phyloP scores from a whole-genome alignment of 306 rosid species.

The Luffa acutangula region DNA sequence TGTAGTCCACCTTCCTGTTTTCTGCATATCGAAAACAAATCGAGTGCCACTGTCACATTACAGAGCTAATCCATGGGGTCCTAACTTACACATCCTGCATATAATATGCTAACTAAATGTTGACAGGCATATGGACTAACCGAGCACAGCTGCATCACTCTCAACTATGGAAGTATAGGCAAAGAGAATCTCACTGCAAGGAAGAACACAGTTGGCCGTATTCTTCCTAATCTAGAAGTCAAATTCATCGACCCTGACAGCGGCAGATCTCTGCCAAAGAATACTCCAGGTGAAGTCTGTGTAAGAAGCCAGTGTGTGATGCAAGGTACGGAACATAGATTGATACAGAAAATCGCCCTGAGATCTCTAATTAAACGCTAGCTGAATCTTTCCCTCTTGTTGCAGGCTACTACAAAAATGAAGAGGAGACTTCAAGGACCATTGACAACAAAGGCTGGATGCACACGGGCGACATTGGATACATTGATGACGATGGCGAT shows the following conservation, averaged over 20 bases:
- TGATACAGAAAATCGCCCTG: not conserved
- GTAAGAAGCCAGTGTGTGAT: conserved; percentile 84
- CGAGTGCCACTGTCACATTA: not conserved
- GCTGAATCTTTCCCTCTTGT: not conserved
- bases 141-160: conserved; percentile 94
- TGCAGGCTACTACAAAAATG: conserved; percentile 67
- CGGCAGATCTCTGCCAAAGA: conserved; percentile 59
- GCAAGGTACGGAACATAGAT: conserved; percentile 41
- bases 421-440: conserved; percentile 62
- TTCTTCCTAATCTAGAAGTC: conserved; percentile 78
- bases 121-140: conserved; percentile 85
- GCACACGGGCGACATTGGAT: conserved; percentile 81
- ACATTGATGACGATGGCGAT: conserved; percentile 67
- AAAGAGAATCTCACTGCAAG: conserved; percentile 23
- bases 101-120: not conserved
- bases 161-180: conserved; percentile 38
- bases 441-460: conserved; percentile 83
- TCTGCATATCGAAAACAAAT: not conserved
- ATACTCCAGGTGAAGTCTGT: conserved; percentile 75
- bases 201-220: conserved; percentile 67
- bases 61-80: not conserved
- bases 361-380: not conserved
- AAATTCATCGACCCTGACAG: conserved; percentile 79
- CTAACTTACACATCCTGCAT: not conserved
- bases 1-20: not conserved